Percentiles rank a stretch among this genome's conserved stretches.
Conservation (phyloP, 768 basidiomycete genomes). For the Lentinula sp. region DNA sequence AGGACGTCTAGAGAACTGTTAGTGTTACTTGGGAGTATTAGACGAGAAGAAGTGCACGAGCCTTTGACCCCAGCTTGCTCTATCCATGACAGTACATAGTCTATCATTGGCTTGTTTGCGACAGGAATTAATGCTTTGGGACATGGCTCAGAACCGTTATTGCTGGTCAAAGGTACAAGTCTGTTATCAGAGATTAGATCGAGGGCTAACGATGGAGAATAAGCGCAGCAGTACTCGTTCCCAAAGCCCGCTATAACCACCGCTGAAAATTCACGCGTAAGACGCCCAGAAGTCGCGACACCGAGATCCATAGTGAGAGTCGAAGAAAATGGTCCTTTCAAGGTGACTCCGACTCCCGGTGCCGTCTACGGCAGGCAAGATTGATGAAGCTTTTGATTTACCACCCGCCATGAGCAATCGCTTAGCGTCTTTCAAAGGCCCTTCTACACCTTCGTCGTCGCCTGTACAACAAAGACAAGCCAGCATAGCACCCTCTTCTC, state of each 20-base stretch:
- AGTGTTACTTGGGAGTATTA: constrained; percentile 4
- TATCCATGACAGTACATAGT: constrained; percentile 80
- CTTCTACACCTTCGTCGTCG: constrained; percentile 67
- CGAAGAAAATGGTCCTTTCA: neutral
- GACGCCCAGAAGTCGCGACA: constrained; percentile 42
- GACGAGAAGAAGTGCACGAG: constrained; percentile 21
- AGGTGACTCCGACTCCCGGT: constrained; percentile 7
- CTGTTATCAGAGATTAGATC: constrained; percentile 30
- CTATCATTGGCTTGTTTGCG: constrained; percentile 82
- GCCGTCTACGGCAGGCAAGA: neutral
- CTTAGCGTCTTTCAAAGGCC: constrained; percentile 73
- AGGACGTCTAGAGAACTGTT: constrained; percentile 59
- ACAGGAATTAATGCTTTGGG: constrained; percentile 87
- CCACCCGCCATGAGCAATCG: constrained; percentile 28
- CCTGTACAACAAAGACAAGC: constrained; percentile 44
- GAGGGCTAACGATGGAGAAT: neutral
- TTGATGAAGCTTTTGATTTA: neutral
- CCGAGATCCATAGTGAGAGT: constrained; percentile 54
- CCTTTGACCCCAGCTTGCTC: constrained; percentile 84
- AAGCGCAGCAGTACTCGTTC: constrained; percentile 57
- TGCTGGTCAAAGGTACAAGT: constrained; percentile 65
- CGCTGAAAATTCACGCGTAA: constrained; percentile 77
- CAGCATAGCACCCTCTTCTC: constrained; percentile 32
- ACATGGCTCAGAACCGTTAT: constrained; percentile 75
- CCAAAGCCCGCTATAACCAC: constrained; percentile 90